A percentile compares a stretch with the other conserved stretches of the same genome.
phyloP scores from a whole-genome alignment of 2,329 filamentous ascomycete species.

The Phaeosphaeriaceae sp. region DNA sequence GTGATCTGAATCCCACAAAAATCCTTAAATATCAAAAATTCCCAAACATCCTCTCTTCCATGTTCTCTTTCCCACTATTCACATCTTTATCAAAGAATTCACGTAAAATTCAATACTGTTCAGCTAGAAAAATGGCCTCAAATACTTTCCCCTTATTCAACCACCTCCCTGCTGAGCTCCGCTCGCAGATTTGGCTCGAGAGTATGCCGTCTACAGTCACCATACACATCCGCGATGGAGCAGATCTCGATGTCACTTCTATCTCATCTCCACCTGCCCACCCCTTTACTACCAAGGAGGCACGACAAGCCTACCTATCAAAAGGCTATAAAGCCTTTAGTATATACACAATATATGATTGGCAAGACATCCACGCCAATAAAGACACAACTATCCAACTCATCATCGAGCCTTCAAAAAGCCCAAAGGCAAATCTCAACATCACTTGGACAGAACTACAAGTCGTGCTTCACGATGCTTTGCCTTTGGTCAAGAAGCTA shows the following conservation, averaged over 20 bases:
- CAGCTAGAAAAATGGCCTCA: slow-evolving; percentile 5
- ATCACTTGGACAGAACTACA: slow-evolving; percentile 22
- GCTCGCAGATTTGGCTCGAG: neutral
- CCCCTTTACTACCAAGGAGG: slow-evolving; percentile 11
- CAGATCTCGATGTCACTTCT: slow-evolving; percentile 7
- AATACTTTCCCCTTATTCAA: neutral
- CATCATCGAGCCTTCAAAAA: slow-evolving; percentile 10
- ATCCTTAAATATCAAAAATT: too few species aligned
- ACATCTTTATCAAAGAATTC: too few species aligned
- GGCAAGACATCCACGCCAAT: slow-evolving; percentile 11
- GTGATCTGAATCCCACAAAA: too few species aligned
- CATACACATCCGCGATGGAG: neutral
- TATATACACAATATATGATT: slow-evolving; percentile 13
- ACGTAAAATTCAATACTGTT: too few species aligned
- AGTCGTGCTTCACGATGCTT: slow-evolving; percentile 13
- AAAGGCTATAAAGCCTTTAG: slow-evolving; percentile 5
- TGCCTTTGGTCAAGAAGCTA: slow-evolving; percentile 9
- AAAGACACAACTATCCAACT: slow-evolving; percentile 14
- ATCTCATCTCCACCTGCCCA: slow-evolving; percentile 11
- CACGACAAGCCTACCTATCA: slow-evolving; percentile 8
- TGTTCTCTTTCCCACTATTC: too few species aligned
- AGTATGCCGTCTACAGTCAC: slow-evolving; percentile 1
- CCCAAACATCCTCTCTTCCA: too few species aligned
- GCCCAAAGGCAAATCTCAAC: slow-evolving; percentile 5
- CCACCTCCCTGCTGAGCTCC: neutral